phyloP scores from a whole-genome alignment of 2,329 filamentous ascomycete species.

The Verticillium alfalfae region DNA sequence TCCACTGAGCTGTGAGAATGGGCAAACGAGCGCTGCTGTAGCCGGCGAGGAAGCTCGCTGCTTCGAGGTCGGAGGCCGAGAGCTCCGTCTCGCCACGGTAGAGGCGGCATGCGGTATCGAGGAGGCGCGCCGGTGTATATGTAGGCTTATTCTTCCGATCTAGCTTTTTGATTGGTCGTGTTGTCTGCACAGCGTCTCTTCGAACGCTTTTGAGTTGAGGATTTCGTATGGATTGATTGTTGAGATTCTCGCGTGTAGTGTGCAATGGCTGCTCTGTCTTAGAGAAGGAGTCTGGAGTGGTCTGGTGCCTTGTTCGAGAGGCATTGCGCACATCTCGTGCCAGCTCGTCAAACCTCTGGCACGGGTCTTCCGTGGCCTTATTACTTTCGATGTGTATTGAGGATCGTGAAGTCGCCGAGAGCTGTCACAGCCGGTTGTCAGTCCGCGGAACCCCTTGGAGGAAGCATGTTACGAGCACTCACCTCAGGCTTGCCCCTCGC shows the following conservation, averaged over 20 bases:
- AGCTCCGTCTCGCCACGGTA: not conserved
- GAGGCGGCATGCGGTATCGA: not conserved
- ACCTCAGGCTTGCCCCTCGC: slow-evolving; percentile 1
- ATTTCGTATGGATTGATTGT: not conserved
- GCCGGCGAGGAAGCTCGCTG: not conserved
- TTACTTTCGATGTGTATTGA: not conserved
- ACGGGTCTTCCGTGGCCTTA: not conserved
- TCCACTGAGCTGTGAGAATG: slow-evolving; percentile 6
- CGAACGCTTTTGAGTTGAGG: not conserved
- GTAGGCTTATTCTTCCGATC: not conserved
- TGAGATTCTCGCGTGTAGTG: not conserved
- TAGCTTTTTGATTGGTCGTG: not conserved
- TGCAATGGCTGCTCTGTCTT: not conserved
- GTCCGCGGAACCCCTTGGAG: not conserved
- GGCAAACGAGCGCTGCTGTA: not conserved
- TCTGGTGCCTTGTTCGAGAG: not conserved
- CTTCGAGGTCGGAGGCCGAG: not conserved
- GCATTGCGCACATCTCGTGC: not conserved
- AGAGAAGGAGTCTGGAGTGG: not conserved
- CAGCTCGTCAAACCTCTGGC: not conserved
- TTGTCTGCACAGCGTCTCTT: not conserved
- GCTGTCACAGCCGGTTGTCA: not conserved
- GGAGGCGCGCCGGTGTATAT: not conserved
- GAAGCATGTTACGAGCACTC: not conserved
- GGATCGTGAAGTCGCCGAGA: not conserved